Conservation (phyloP, 345 rosid species). For the Salix udensis region DNA sequence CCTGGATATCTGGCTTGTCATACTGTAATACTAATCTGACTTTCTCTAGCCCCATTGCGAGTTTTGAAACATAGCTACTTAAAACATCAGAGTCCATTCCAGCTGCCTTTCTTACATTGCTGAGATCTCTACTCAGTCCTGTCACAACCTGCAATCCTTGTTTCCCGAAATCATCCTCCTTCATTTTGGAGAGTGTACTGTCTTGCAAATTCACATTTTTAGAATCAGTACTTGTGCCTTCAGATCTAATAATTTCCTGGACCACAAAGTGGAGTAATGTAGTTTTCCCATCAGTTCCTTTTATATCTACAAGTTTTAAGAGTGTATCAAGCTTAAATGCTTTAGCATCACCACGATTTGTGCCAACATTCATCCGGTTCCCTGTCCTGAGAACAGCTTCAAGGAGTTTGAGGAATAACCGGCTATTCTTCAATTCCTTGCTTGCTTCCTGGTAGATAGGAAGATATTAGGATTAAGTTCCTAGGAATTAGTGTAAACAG, state of each 20-base stretch:
- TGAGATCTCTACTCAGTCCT: conserved; percentile 79
- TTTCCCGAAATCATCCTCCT: conserved; percentile 69
- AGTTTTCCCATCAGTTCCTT: conserved; percentile 95
- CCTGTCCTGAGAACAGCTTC: conserved; percentile 96
- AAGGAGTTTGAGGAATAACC: conserved; percentile 86
- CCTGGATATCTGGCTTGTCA: conserved; percentile 57
- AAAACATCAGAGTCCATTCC: conserved; percentile 95
- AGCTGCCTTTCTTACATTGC: conserved; percentile 83
- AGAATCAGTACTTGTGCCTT: conserved; percentile 43
- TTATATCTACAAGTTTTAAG: conserved; percentile 88
- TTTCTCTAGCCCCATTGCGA: conserved; percentile 77
- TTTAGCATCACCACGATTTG: conserved; percentile 94
- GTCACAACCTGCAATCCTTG: conserved; percentile 89
- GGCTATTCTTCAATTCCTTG: conserved; percentile 82
- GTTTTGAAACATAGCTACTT: conserved; percentile 78
- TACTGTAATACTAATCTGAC: conserved; percentile 61
- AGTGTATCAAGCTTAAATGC: conserved; percentile 98
- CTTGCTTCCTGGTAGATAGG: conserved; percentile 63
- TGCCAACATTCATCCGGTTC: conserved; percentile 93
- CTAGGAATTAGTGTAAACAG: neutral
- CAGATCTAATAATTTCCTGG: conserved; percentile 90
- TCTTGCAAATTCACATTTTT: conserved; percentile 37
- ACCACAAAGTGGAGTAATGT: conserved; percentile 96
- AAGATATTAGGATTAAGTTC: conserved; percentile 4
- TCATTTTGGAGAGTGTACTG: conserved; percentile 19